A percentile compares a stretch with the other conserved stretches of the same genome.
phyloP scores from a whole-genome alignment of 2,329 filamentous ascomycete species.

The Aspergillus fischeri region DNA sequence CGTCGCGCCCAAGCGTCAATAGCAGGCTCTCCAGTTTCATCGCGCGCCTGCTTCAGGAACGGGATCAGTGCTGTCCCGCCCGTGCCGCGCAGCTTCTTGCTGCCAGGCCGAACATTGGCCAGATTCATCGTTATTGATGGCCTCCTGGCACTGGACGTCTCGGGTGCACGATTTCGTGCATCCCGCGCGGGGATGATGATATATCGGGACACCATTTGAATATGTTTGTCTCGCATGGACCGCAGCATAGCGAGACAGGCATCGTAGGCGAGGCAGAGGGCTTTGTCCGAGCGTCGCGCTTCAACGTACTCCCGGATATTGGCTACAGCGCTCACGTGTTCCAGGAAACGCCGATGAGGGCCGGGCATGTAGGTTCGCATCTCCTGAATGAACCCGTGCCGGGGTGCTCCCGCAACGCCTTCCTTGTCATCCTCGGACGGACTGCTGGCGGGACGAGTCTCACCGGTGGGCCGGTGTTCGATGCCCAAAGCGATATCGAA shows the following conservation, averaged over 20 bases:
- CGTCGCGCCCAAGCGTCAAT: conserved; percentile 63
- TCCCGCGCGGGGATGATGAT: conserved; percentile 86
- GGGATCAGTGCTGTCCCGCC: conserved; percentile 92
- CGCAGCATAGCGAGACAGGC: conserved; percentile 79
- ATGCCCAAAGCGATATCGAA: conserved; percentile 90
- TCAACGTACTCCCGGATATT: conserved; percentile 86
- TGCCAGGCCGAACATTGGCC: conserved; percentile 33
- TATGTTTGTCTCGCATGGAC: conserved; percentile 84
- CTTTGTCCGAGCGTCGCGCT: conserved; percentile 54
- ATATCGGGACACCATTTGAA: conserved; percentile 92
- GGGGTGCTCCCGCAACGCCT: conserved; percentile 48
- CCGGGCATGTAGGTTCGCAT: conserved; percentile 98
- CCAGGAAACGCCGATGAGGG: conserved; percentile 81
- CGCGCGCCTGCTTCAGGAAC: conserved; percentile 91
- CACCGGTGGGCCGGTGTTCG: conserved; percentile 84
- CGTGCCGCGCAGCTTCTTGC: conserved; percentile 73
- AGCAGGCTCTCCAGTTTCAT: conserved; percentile 91
- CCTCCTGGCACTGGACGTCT: conserved; percentile 52
- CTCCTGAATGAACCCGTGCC: conserved; percentile 89
- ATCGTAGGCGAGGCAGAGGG: conserved; percentile 78
- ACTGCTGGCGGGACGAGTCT: conserved; percentile 47
- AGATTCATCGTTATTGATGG: conserved; percentile 51
- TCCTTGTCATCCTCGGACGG: conserved; percentile 33
- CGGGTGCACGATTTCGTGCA: conserved; percentile 57
- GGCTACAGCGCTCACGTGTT: conserved; percentile 71